These are phyloP conservation scores for Lenwebbia sp. DNA, from an alignment of 345 rosid genomes.

Conservation along the genomic window DNA sequence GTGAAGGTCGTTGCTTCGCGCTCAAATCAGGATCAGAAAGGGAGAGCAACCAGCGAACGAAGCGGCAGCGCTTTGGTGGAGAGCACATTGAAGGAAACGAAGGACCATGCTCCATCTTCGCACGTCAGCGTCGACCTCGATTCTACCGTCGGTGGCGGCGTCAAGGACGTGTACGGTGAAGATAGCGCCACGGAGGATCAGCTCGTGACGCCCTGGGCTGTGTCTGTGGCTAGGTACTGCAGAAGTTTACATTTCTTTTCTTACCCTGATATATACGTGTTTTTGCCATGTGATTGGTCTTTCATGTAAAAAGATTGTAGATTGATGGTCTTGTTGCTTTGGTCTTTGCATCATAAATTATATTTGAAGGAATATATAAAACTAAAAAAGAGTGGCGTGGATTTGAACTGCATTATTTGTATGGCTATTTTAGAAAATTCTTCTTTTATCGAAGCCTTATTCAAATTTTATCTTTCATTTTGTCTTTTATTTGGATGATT, in stretches of 20 bases:
- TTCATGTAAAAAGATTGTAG: neutral
- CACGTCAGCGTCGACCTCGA: neutral
- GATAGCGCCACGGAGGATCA: slow-evolving; percentile 40
- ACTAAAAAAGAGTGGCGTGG: neutral
- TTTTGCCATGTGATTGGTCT: neutral
- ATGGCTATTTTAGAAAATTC: neutral
- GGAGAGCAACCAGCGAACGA: neutral
- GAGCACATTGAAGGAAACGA: neutral
- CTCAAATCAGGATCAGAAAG: neutral
- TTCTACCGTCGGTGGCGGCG: slow-evolving; percentile 6
- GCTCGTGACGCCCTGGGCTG: slow-evolving; percentile 35
- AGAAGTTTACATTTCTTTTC: neutral
- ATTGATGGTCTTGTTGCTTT: neutral
- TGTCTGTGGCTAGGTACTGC: slow-evolving; percentile 34
- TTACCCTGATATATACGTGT: neutral
- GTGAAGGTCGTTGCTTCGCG: neutral
- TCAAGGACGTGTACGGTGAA: slow-evolving; percentile 31
- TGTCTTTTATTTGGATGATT: neutral
- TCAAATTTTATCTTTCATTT: neutral
- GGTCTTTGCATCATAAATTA: neutral
- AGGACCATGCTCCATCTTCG: neutral
- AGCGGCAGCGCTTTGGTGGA: neutral
- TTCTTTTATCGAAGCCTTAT: neutral
- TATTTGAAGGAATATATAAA: neutral
- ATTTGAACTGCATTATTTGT: neutral